Evolutionary conservation across 2,329 filamentous ascomycete genomes (phyloP), one percentile per base, ranked within the genome.

Genomic region (Penicillium brasilianum): DNA sequence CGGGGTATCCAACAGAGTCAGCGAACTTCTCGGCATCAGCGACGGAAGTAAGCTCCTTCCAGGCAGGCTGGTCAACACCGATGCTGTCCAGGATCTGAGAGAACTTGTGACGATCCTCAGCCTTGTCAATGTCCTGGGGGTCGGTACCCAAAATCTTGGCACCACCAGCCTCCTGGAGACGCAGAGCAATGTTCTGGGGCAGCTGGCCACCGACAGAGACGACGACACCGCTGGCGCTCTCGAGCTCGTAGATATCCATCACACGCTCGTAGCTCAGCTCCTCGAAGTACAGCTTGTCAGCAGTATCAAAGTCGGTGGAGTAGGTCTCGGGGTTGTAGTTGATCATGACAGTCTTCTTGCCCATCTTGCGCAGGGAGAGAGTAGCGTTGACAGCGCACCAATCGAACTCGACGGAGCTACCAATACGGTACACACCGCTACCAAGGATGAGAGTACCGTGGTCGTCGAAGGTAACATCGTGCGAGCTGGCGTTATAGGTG

Each of bases 211-310:
- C 95, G 11, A 98, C 93, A 61, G 93, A 97, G 8, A 98, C 94
- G 4, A 98, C 93, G 28, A 98, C 92, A 70, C 93, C 94, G 57
- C 84, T 87, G 7, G 93, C 89, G 60, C 83, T 83, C 79, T 98
- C 95, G 16, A 98, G 86, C 78, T 98, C 95, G 77, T 97, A 97
- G 67, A 98, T 98, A 77, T 99, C 95, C 92, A 98, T 96, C 10
- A 98, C 94, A 74, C 94, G 90, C 82, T 98, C 95, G 76, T 97
- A 98, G 78, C 90, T 95, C 57, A 98, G 81, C 79, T 99, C 95
- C 71, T 98, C 95, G 67, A 99, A 99, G 81, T 98, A 99, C 5
- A 99, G 86, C 72, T 88, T 92, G 71, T 98, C 94, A 9, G 93
- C 92, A 10, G 87, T 87, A 70, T 99, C 95, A 75, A 90, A 94